Conservation (phyloP, 306 rosid species). For the Pyrus pyrifolia region DNA sequence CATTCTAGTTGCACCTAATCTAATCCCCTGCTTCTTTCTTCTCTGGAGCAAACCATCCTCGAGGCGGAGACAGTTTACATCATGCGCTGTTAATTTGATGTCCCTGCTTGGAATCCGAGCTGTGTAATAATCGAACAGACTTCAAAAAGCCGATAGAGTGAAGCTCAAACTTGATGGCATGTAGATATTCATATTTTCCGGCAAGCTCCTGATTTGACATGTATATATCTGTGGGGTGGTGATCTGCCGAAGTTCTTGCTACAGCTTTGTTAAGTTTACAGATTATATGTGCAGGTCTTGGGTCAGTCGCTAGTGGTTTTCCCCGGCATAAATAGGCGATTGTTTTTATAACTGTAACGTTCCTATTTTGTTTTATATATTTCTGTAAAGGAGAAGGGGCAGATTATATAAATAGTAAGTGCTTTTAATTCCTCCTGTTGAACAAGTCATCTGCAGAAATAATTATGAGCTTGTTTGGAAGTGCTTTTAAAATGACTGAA, state of each 20-base stretch:
- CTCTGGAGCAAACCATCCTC: not conserved
- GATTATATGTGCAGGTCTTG: not conserved
- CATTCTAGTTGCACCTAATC: not conserved
- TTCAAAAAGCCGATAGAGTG: not conserved
- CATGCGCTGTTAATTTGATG: not conserved
- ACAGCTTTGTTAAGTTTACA: not conserved
- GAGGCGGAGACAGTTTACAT: not conserved
- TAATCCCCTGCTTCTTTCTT: not conserved
- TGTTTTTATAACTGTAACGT: no score
- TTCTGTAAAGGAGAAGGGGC: no score
- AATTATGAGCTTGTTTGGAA: no score
- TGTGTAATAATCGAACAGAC: not conserved
- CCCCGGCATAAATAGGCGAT: not conserved
- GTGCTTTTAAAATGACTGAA: no score
- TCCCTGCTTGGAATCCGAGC: conserved; percentile 3
- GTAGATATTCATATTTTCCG: conserved; percentile 3
- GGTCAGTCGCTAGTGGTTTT: not conserved
- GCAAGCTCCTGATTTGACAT: conserved; percentile 4
- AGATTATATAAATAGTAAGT: no score
- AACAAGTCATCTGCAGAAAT: no score
- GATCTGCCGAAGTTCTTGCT: not conserved
- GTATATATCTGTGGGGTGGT: not conserved
- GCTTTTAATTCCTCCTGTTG: no score
- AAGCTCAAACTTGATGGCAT: conserved; percentile 4
- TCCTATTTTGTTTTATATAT: no score